Base-by-base conservation (phyloP, 768 basidiomycete species). In the Agrocybe chaxingu region DNA sequence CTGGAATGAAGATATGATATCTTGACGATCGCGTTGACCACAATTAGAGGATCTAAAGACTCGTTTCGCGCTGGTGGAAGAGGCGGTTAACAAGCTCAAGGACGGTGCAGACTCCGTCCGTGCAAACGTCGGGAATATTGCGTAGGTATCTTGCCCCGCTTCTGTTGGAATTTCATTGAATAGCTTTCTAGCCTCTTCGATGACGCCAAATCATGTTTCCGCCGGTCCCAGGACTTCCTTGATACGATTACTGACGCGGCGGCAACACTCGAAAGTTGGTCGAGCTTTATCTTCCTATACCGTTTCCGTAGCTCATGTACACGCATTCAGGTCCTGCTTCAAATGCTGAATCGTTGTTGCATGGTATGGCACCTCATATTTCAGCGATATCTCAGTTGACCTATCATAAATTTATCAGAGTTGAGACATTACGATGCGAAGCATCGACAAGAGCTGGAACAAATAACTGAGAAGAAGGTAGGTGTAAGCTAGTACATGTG, bases 101-200 rank as follows among this genome's bases (percentile, higher is more conserved):
- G 72, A 79, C 34, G 86, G 83, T 6, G 77, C 85, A 1, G 80
- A 85, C 56, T 65, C 69, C 35, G 78, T 88, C 29, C 78, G 89
- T 33, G 66, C 72, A 24, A 70, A 70, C 8, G 73, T 83, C 7
- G 57, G 70, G 1, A 70, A 74, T 47, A 67, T 66, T 29, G 74
- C 70, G 86, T 87, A 48, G 53, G 73, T 60, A 7, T 19, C 13
- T 38, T 9, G 34, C 10, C 39, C 6, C 2, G 35, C 37, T n/a
- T 6, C 11, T 36, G 2, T 38, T 5, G 19, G 10, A 31, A 18
- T 38, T 10, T 30, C 34, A 35, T 37, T 43, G 39, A 46, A 33
- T 50, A 30, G 19, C 18, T 31, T 16, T 13, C 11, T 44, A 89
- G 88, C 40, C 59, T 78, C 8, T 61, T 84, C 29, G 82, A 84